phyloP scores from a whole-genome alignment of 108 stramenopile species.

The Cylindrotheca closterium region DNA sequence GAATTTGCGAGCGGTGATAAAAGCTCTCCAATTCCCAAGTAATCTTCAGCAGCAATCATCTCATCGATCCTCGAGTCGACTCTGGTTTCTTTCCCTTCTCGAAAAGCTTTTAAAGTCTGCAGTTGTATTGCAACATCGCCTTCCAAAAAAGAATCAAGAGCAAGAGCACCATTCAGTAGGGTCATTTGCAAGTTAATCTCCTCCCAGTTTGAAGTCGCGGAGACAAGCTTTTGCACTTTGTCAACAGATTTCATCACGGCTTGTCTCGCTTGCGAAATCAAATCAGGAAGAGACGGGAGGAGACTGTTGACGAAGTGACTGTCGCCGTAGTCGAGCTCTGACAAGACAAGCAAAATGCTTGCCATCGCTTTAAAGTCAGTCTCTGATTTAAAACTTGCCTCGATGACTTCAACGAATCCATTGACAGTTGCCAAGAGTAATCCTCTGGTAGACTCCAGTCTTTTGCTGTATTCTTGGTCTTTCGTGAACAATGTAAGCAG shows the following conservation, averaged over 20 bases:
- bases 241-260: constrained; percentile 29
- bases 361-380: constrained; percentile 4
- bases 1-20: constrained; percentile 38
- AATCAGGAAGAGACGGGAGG: constrained; percentile 13
- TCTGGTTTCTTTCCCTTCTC: constrained; percentile 41
- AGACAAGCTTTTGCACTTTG: constrained; percentile 31
- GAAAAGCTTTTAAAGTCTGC: constrained; percentile 28
- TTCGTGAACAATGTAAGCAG: neutral
- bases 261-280: constrained; percentile 18
- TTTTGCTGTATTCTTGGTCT: neutral
- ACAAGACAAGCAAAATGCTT: neutral
- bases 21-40: constrained; percentile 39
- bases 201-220: constrained; percentile 47
- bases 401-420: neutral
- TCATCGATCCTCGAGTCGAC: constrained; percentile 36
- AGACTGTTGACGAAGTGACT: neutral
- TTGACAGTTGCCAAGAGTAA: neutral
- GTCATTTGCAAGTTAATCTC: constrained; percentile 31
- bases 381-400: neutral
- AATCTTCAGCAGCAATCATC: constrained; percentile 43
- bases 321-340: neutral
- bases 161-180: constrained; percentile 26
- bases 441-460: neutral
- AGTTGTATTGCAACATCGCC: constrained; percentile 32
- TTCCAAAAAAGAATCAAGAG: constrained; percentile 35